Conservation (phyloP, 345 rosid genomes). For the Arabidopsis suecica region DNA sequence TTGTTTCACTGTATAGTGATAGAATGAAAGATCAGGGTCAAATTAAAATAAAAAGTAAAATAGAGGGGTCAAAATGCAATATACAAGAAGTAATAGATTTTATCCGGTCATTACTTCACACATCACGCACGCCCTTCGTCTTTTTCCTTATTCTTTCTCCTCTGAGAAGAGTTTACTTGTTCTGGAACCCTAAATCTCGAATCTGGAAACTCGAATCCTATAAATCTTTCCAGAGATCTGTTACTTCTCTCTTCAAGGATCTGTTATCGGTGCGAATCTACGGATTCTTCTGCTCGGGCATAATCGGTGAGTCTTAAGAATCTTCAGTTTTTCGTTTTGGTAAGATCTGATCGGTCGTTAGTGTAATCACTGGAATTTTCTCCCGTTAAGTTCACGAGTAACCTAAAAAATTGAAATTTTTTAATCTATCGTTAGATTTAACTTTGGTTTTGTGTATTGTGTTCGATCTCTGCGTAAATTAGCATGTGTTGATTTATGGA, state of each 20-base stretch:
- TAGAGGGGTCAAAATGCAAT: conserved; percentile 29
- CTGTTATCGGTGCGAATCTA: conserved; percentile 4
- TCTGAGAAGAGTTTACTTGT: conserved; percentile 24
- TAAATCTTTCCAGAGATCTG: conserved; percentile 31
- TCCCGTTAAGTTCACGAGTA: conserved; percentile 4
- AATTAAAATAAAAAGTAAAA: background rate
- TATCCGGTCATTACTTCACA: conserved; percentile 20
- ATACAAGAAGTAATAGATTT: conserved; percentile 19
- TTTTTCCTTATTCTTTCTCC: conserved; percentile 30
- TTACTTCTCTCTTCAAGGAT: conserved; percentile 17
- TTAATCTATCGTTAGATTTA: conserved; percentile 23
- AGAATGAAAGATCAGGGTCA: background rate
- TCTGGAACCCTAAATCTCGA: conserved; percentile 35
- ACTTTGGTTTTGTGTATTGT: background rate
- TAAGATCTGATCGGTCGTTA: conserved; percentile 35
- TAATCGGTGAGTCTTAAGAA: conserved; percentile 25
- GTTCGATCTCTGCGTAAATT: conserved; percentile 17
- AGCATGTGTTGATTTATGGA: background rate
- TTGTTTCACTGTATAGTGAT: too few relatives aligned
- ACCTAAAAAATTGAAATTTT: background rate
- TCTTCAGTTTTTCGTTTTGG: conserved; percentile 1
- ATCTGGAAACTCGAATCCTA: conserved; percentile 10
- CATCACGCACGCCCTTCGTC: conserved; percentile 20
- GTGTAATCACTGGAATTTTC: background rate
- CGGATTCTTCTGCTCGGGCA: conserved; percentile 6